Percentiles rank a stretch among this genome's conserved stretches.
Evolutionary conservation across 2,329 filamentous ascomycete species (phyloP).

Genomic region (Microsporum canis): DNA sequence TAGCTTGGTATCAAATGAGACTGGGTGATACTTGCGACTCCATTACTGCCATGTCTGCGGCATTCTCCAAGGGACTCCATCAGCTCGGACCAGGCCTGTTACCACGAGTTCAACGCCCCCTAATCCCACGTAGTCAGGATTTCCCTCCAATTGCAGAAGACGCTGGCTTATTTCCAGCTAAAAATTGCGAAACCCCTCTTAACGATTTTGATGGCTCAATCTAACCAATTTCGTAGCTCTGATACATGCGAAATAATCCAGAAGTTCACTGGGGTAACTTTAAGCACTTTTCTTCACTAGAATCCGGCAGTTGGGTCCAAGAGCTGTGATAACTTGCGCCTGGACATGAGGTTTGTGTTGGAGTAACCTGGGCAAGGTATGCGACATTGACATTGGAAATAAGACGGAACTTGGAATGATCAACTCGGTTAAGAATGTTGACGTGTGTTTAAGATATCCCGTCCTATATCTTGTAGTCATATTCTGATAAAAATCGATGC

Average conservation of each 20-base stretch:
- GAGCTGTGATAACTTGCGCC: background rate
- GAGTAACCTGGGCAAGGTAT: background rate
- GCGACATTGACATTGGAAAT: too few species aligned
- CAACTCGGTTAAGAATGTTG: background rate
- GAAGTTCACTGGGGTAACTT: background rate
- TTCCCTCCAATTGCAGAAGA: background rate
- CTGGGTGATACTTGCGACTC: slow-evolving; percentile 14
- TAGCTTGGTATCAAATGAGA: slow-evolving; percentile 14
- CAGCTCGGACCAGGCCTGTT: background rate
- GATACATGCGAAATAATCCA: background rate
- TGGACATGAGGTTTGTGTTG: background rate
- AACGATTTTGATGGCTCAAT: background rate
- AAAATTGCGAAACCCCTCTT: background rate
- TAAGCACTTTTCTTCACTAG: background rate
- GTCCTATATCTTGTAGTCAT: background rate
- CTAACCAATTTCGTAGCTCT: background rate
- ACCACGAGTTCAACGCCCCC: background rate
- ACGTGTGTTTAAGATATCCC: background rate
- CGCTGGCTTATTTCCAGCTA: background rate
- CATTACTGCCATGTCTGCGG: slow-evolving; percentile 12
- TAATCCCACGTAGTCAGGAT: background rate
- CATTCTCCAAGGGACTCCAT: slow-evolving; percentile 9
- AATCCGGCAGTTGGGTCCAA: background rate
- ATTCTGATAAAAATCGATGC: background rate
- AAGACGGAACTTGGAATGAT: background rate